These are phyloP conservation scores for Trypethelium eluteriae DNA, from an alignment of 495 filamentous ascomycete species.

Conservation along the genomic window DNA sequence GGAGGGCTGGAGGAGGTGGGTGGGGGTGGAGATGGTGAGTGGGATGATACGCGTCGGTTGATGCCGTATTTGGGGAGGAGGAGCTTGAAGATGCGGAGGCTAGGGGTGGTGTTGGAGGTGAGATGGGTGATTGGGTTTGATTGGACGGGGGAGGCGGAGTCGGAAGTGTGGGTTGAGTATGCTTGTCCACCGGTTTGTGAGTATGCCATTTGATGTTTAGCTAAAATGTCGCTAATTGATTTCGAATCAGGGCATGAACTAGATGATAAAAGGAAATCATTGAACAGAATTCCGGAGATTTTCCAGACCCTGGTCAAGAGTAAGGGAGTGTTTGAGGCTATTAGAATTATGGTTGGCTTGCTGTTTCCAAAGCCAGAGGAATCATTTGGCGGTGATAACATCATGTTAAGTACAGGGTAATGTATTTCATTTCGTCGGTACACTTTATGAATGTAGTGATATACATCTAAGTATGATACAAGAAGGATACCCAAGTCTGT, in stretches of 20 bases:
- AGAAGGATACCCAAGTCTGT: neutral
- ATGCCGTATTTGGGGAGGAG: conserved; percentile 22
- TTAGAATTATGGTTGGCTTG: conserved; percentile 47
- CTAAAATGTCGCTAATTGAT: no score
- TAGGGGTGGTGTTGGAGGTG: conserved; percentile 25
- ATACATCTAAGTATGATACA: conserved; percentile 1
- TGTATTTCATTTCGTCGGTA: neutral
- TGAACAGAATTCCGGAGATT: conserved; percentile 44
- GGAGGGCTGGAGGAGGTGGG: conserved; percentile 26
- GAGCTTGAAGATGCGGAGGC: conserved; percentile 17
- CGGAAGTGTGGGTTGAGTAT: conserved; percentile 15
- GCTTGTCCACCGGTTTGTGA: neutral
- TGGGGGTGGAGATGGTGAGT: no score
- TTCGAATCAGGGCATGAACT: conserved; percentile 39
- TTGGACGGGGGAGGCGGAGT: conserved; percentile 56
- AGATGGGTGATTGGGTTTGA: conserved; percentile 52
- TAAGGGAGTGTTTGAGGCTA: conserved; percentile 45
- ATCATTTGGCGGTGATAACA: neutral
- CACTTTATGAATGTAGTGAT: neutral
- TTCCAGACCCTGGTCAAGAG: conserved; percentile 47
- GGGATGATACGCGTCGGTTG: conserved; percentile 10
- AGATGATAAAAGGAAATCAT: conserved; percentile 40
- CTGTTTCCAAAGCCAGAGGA: conserved; percentile 20
- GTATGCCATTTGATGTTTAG: conserved; percentile 27
- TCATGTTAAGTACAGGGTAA: neutral